Conservation (phyloP, 148 eudicot genomes). For the Polygonum aviculare region DNA sequence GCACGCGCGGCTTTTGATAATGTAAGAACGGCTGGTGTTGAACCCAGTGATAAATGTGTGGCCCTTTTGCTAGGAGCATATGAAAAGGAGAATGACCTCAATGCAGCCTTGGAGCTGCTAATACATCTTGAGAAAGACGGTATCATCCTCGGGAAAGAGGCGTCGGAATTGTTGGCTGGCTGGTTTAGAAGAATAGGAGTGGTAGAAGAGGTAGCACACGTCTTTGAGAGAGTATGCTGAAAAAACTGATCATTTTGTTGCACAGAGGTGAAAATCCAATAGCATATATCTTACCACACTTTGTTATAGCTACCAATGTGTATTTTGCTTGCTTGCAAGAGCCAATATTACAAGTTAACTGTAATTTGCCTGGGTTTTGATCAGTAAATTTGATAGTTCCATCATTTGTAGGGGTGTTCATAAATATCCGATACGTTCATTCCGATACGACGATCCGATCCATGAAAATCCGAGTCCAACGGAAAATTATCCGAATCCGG, state of each 20-base stretch:
- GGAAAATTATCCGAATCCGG: too few relatives aligned
- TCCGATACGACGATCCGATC: too few relatives aligned
- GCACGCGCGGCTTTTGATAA: constrained; percentile 62
- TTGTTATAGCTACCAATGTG: background rate
- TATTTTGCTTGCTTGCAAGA: background rate
- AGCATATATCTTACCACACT: background rate
- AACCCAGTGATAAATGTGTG: constrained; percentile 74
- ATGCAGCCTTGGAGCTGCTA: constrained; percentile 57
- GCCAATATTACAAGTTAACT: too few relatives aligned
- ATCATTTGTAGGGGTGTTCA: too few relatives aligned
- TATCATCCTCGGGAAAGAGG: constrained; percentile 56
- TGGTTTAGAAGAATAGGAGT: constrained; percentile 82
- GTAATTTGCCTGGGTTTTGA: too few relatives aligned
- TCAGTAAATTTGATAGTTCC: too few relatives aligned
- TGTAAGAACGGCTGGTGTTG: constrained; percentile 52
- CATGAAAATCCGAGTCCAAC: too few relatives aligned
- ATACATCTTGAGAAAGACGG: constrained; percentile 60
- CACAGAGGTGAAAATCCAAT: background rate
- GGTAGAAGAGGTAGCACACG: constrained; percentile 66
- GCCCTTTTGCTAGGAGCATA: constrained; percentile 53
- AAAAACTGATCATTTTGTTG: constrained; percentile 4
- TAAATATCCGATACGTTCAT: too few relatives aligned
- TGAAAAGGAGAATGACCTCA: constrained; percentile 62
- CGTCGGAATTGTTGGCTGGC: constrained; percentile 47
- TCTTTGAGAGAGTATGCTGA: constrained; percentile 49